Conservation (phyloP, 306 rosid species). For the Rosa multiflora region DNA sequence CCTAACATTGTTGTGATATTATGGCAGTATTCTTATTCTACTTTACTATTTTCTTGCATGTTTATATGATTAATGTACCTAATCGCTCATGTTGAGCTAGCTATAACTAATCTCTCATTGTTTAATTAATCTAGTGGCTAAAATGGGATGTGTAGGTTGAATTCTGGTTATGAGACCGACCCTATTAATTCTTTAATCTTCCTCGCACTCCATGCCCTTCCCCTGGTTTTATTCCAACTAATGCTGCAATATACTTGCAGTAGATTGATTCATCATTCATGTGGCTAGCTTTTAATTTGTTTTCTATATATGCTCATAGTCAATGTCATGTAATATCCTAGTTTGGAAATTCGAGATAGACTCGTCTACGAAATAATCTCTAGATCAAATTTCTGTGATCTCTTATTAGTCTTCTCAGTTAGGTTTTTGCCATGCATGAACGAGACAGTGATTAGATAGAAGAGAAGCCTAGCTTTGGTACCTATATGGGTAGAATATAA, state of each 20-base stretch:
- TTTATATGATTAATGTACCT: neutral
- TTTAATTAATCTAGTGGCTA: neutral
- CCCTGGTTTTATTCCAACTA: too few species aligned
- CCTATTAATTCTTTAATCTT: neutral
- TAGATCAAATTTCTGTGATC: neutral
- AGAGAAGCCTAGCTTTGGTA: neutral
- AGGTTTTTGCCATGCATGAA: neutral
- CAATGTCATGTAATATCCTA: neutral
- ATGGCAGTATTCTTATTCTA: neutral
- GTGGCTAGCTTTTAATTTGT: too few species aligned
- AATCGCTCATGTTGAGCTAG: neutral
- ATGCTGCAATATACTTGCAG: too few species aligned
- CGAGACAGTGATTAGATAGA: neutral
- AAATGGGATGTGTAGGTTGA: neutral
- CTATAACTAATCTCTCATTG: neutral
- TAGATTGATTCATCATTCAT: too few species aligned
- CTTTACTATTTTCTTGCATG: neutral
- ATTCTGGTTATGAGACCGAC: constrained; percentile 16
- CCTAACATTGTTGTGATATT: neutral
- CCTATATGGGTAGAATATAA: too few species aligned
- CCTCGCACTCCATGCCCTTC: too few species aligned
- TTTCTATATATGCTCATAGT: too few species aligned
- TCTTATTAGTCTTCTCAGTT: neutral
- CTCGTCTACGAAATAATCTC: neutral
- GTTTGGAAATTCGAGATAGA: neutral